These are phyloP conservation scores for Nannochloris sp. DNA, from an alignment of 139 green algal species.

Conservation along the genomic window DNA sequence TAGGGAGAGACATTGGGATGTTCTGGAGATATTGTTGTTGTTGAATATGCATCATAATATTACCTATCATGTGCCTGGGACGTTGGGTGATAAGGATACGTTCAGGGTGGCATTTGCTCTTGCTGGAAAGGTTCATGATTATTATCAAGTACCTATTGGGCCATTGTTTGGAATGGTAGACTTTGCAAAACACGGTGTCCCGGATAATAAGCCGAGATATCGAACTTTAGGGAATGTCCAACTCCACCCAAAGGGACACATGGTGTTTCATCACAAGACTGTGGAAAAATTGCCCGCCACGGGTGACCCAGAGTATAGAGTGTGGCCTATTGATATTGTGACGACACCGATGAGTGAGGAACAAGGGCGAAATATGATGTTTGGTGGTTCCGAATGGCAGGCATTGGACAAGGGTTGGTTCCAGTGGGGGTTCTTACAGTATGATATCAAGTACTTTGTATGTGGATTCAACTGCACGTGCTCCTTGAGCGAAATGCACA, in stretches of 20 bases:
- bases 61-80: conserved; percentile 9
- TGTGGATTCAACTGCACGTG: neutral
- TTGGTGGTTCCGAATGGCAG: neutral
- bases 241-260: neutral
- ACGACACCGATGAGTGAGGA: neutral
- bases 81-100: conserved; percentile 34
- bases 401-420: neutral
- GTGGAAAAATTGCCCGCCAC: neutral
- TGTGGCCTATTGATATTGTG: neutral
- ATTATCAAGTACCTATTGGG: neutral
- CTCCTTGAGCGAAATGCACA: neutral
- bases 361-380: neutral
- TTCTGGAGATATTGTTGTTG: conserved; percentile 31
- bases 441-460: neutral
- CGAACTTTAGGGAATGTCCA: neutral
- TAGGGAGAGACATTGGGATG: conserved; percentile 17
- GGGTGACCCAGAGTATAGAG: neutral
- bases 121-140: conserved; percentile 9
- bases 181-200: neutral
- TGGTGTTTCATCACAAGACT: conserved; percentile 1
- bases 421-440: neutral
- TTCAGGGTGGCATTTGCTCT: conserved; percentile 29
- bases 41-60: conserved; percentile 24
- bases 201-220: neutral
- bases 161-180: neutral